phyloP scores from a whole-genome alignment of 768 basidiomycete species.

The Leccinum ochraceum region DNA sequence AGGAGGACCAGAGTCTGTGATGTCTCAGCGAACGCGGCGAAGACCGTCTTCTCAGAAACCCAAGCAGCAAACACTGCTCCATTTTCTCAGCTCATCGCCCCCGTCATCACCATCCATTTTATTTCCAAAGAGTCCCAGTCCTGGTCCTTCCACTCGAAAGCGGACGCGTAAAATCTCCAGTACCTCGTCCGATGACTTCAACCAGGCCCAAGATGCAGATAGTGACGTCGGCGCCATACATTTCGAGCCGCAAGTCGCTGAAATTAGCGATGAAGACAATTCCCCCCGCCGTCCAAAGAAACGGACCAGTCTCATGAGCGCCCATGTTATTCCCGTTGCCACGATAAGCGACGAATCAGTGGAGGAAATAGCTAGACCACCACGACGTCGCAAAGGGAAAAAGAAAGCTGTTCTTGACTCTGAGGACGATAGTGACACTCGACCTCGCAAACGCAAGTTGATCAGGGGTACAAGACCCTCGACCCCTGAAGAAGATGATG shows the following conservation, averaged over 20 bases:
- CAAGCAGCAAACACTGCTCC: slow-evolving; percentile 48
- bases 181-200: slow-evolving; percentile 17
- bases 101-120: slow-evolving; percentile 18
- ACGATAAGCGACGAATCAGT: slow-evolving; percentile 25
- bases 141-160: slow-evolving; percentile 16
- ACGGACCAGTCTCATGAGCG: slow-evolving; percentile 13
- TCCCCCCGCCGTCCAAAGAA: slow-evolving; percentile 29
- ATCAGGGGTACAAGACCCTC: slow-evolving; percentile 45
- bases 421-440: slow-evolving; percentile 38
- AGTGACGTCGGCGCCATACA: slow-evolving; percentile 53
- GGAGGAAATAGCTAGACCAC: slow-evolving; percentile 20
- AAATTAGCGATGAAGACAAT: slow-evolving; percentile 27
- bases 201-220: slow-evolving; percentile 32
- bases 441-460: slow-evolving; percentile 41
- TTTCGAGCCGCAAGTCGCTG: slow-evolving; percentile 41
- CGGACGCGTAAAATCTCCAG: slow-evolving; percentile 14
- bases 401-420: slow-evolving; percentile 30
- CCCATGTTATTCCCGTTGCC: slow-evolving; percentile 15
- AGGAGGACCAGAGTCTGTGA: background rate
- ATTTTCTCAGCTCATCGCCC: slow-evolving; percentile 34
- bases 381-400: slow-evolving; percentile 24
- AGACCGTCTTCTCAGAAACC: slow-evolving; percentile 28
- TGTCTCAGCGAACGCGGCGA: slow-evolving; percentile 9
- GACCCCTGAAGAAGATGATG: slow-evolving; percentile 44
- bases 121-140: slow-evolving; percentile 5